Evolutionary conservation across 108 stramenopile species (phyloP).

Genomic region (Discostella pseudostelligera): DNA sequence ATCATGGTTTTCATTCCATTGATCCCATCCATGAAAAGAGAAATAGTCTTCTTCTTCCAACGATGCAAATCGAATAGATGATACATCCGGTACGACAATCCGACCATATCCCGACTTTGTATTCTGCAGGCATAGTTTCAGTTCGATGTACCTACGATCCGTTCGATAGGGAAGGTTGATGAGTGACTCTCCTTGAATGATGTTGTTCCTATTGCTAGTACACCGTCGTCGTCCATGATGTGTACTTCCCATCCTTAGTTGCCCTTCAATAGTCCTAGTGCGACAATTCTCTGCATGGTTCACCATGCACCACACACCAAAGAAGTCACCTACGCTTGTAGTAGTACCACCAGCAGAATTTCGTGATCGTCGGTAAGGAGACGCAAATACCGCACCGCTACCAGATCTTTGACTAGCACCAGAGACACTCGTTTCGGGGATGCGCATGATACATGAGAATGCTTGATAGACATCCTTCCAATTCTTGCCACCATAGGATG

Average conservation of each 20-base stretch:
- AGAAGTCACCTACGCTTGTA: slow-evolving; percentile 10
- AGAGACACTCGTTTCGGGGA: slow-evolving; percentile 20
- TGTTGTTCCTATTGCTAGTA: background rate
- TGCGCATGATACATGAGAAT: slow-evolving; percentile 20
- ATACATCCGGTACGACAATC: slow-evolving; percentile 14
- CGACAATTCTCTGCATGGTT: slow-evolving; percentile 44
- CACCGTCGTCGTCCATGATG: background rate
- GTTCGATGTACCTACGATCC: slow-evolving; percentile 27
- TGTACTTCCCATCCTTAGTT: background rate
- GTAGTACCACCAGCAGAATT: background rate
- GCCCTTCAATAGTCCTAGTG: slow-evolving; percentile 16
- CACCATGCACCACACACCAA: slow-evolving; percentile 40
- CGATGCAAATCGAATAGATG: slow-evolving; percentile 18
- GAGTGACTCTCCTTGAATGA: background rate
- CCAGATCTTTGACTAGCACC: slow-evolving; percentile 12
- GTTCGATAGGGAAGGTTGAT: slow-evolving; percentile 6
- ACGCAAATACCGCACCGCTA: slow-evolving; percentile 36
- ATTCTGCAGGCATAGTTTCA: slow-evolving; percentile 43
- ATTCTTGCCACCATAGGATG: slow-evolving; percentile 6
- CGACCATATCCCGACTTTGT: slow-evolving; percentile 33
- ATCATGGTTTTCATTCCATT: slow-evolving; percentile 14
- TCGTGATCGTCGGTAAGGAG: slow-evolving; percentile 3
- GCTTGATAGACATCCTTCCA: slow-evolving; percentile 21
- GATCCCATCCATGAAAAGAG: slow-evolving; percentile 15
- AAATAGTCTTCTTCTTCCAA: slow-evolving; percentile 32